Percentiles rank a stretch among this genome's conserved stretches.
Evolutionary conservation across 2,329 filamentous ascomycete species (phyloP).

Genomic region (Aspergillaceae sp.): DNA sequence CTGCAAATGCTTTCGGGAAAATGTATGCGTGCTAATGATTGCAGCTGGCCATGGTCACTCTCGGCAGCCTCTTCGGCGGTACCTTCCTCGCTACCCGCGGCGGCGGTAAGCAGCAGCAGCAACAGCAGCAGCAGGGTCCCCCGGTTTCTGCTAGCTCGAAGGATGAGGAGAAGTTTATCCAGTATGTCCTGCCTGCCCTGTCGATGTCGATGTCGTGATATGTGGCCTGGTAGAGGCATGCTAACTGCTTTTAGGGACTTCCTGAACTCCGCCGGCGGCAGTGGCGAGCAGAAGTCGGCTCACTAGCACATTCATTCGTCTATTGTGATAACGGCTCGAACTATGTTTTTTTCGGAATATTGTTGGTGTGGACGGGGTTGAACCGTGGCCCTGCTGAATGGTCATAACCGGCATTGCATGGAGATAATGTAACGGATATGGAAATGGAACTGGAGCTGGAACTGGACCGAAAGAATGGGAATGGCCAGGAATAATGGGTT

Average conservation of each 20-base stretch:
- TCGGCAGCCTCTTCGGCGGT: constrained; percentile 43
- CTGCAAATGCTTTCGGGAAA: no score
- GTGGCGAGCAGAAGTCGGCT: constrained; percentile 36
- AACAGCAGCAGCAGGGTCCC: constrained; percentile 39
- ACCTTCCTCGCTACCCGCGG: constrained; percentile 39
- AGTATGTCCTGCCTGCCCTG: constrained; percentile 40
- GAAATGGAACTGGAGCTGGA: neutral
- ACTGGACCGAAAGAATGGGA: neutral
- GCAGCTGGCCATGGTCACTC: constrained; percentile 54
- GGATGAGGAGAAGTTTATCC: constrained; percentile 61
- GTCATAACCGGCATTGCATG: no score
- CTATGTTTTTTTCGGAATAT: no score
- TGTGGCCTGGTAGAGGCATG: neutral
- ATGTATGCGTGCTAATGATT: neutral
- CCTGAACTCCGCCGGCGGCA: constrained; percentile 40
- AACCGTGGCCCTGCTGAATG: no score
- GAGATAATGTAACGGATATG: no score
- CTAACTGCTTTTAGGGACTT: constrained; percentile 36
- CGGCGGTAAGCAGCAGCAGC: constrained; percentile 40
- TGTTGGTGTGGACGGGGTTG: no score
- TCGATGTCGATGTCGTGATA: neutral
- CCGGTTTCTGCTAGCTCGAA: constrained; percentile 58
- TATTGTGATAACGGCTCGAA: no score
- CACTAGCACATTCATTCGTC: constrained; percentile 23
- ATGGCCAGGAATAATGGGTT: no score